A percentile compares a stretch with the other conserved stretches of the same genome.
Conservation (phyloP, 768 basidiomycete species). For the Podaxis mareebaensis region DNA sequence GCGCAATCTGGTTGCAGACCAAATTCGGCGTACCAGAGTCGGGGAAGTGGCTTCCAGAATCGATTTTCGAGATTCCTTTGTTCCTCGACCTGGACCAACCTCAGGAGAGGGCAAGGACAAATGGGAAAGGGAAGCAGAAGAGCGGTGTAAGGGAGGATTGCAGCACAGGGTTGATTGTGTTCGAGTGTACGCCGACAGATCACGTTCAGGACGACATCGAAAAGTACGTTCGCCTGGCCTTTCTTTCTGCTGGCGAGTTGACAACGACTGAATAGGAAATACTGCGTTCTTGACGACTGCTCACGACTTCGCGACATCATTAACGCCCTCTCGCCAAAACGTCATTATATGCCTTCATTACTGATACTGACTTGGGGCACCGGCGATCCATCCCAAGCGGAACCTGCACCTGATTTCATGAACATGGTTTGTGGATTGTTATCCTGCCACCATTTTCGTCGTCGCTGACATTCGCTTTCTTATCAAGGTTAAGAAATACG, state of each 20-base stretch:
- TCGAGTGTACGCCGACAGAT: slow-evolving; percentile 71
- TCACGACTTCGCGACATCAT: slow-evolving; percentile 67
- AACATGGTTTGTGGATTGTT: slow-evolving; percentile 52
- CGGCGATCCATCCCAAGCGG: slow-evolving; percentile 34
- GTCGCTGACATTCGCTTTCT: not conserved
- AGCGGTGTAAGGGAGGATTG: slow-evolving; percentile 21
- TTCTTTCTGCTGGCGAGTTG: slow-evolving; percentile 8
- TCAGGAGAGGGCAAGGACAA: not conserved
- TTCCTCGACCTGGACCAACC: slow-evolving; percentile 21
- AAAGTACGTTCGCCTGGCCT: slow-evolving; percentile 41
- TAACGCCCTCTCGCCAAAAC: slow-evolving; percentile 49
- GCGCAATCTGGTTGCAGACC: slow-evolving; percentile 77
- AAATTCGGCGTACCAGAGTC: slow-evolving; percentile 73
- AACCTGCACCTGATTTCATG: slow-evolving; percentile 48
- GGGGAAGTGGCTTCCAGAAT: slow-evolving; percentile 61
- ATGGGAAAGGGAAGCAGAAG: not conserved
- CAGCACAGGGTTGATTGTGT: slow-evolving; percentile 70
- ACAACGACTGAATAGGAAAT: slow-evolving; percentile 48
- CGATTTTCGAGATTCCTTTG: slow-evolving; percentile 62
- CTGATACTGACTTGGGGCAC: slow-evolving; percentile 59
- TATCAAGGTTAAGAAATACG: slow-evolving; percentile 49
- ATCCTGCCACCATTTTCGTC: not conserved
- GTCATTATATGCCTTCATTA: slow-evolving; percentile 63
- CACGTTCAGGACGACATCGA: slow-evolving; percentile 66
- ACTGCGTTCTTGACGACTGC: slow-evolving; percentile 71